Conservation (phyloP, 176 grass and related monocot species). For the Eragrostis curvula region DNA sequence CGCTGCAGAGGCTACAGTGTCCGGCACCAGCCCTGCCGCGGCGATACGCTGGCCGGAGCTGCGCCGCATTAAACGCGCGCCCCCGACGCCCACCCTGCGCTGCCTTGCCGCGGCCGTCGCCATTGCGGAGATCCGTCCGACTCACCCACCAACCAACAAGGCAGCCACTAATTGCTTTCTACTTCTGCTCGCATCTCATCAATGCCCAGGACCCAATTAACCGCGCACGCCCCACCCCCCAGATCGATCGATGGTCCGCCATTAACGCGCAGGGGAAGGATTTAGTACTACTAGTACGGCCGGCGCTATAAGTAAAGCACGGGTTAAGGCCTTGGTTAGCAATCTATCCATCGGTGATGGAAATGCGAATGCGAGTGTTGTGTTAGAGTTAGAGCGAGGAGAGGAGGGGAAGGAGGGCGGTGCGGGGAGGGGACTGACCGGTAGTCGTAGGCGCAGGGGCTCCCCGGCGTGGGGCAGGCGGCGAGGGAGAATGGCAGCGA, state of each 20-base stretch:
- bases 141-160: conserved; percentile 51
- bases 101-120: conserved; percentile 23
- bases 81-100: conserved; percentile 14
- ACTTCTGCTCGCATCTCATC: conserved; percentile 29
- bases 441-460: conserved; percentile 78
- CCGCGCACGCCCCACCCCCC: conserved; percentile 32
- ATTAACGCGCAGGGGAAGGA: conserved; percentile 14
- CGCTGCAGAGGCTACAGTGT: neutral
- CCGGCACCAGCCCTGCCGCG: too few species aligned
- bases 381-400: neutral
- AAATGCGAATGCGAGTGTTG: neutral
- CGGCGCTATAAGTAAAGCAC: conserved; percentile 30
- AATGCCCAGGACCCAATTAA: conserved; percentile 41
- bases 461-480: conserved; percentile 56
- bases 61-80: conserved; percentile 47
- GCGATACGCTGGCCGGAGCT: neutral
- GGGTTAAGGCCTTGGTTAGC: conserved; percentile 22
- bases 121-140: conserved; percentile 42
- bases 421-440: conserved; percentile 53
- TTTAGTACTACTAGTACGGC: neutral
- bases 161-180: conserved; percentile 43
- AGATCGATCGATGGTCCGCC: neutral
- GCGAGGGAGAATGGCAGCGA: conserved; percentile 71
- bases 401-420: neutral
- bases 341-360: neutral